Conservation (phyloP, 441 rosid genomes). For the Populus hybrid region DNA sequence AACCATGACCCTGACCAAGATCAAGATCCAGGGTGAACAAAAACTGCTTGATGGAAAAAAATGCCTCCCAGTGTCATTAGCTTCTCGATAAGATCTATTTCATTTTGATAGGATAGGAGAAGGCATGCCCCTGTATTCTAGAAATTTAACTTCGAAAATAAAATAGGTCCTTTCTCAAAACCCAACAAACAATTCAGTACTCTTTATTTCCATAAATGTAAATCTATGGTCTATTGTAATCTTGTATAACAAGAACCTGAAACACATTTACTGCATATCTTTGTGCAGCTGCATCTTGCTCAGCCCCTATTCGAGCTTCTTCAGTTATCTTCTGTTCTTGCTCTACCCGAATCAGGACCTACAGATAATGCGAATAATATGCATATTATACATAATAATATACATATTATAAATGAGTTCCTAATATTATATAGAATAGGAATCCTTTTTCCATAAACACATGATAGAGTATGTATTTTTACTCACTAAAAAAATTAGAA, state of each 20-base stretch:
- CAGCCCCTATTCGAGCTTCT: slow-evolving; percentile 91
- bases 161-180: background rate
- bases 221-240: background rate
- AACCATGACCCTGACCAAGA: background rate
- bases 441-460: slow-evolving; percentile 2
- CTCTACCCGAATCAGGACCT: slow-evolving; percentile 98
- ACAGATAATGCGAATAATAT: slow-evolving; percentile 14
- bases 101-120: background rate
- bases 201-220: background rate
- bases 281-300: slow-evolving; percentile 93
- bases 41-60: background rate
- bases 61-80: background rate
- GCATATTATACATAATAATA: background rate
- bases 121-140: background rate
- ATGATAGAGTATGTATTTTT: background rate
- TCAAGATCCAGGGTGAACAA: background rate
- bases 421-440: slow-evolving; percentile 7
- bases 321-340: slow-evolving; percentile 96
- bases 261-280: slow-evolving; percentile 73
- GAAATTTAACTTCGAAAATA: background rate
- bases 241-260: slow-evolving; percentile 43
- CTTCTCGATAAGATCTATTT: slow-evolving; percentile 6
- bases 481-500: slow-evolving; percentile 14
- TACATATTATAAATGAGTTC: background rate
- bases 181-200: background rate